Evolutionary conservation across 2,329 filamentous ascomycete species (phyloP).

Genomic region (Cyphellophora attinorum): DNA sequence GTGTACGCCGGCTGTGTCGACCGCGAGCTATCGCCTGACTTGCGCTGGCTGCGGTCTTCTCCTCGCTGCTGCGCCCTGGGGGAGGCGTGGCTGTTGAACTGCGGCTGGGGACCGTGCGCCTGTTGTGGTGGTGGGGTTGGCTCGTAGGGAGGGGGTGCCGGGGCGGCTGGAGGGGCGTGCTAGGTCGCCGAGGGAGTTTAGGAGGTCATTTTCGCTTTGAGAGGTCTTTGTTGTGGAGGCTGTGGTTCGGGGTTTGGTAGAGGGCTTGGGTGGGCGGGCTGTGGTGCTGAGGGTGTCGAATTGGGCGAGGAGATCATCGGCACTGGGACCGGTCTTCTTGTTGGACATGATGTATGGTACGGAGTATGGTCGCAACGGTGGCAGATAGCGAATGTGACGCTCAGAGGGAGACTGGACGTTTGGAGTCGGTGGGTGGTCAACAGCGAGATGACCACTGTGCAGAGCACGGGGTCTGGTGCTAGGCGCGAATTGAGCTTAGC

Average conservation of each 20-base stretch:
- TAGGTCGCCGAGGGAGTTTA: slow-evolving; percentile 79
- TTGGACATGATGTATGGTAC: slow-evolving; percentile 19
- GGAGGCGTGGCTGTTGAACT: slow-evolving; percentile 41
- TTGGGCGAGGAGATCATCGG: slow-evolving; percentile 41
- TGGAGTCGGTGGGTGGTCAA: too few species aligned
- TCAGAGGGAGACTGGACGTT: too few species aligned
- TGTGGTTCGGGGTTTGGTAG: slow-evolving; percentile 13
- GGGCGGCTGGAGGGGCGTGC: slow-evolving; percentile 63
- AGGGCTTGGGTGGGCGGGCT: slow-evolving; percentile 23
- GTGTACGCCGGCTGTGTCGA: slow-evolving; percentile 65
- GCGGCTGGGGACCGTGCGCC: slow-evolving; percentile 43
- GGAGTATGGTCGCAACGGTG: too few species aligned
- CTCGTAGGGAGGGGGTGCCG: slow-evolving; percentile 62
- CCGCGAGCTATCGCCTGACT: slow-evolving; percentile 67
- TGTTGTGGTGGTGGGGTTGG: slow-evolving; percentile 43
- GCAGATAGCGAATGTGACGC: too few species aligned
- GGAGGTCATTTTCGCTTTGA: slow-evolving; percentile 57
- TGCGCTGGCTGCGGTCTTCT: slow-evolving; percentile 51
- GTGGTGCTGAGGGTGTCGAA: slow-evolving; percentile 36
- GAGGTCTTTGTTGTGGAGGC: slow-evolving; percentile 15
- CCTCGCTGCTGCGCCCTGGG: slow-evolving; percentile 51
- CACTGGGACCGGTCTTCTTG: slow-evolving; percentile 27
- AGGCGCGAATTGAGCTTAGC: too few species aligned
- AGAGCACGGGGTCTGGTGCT: too few species aligned
- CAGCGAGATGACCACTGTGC: too few species aligned